Evolutionary conservation across 1,284 basidiomycete species (phyloP).

Genomic region (Cyathus olla): DNA sequence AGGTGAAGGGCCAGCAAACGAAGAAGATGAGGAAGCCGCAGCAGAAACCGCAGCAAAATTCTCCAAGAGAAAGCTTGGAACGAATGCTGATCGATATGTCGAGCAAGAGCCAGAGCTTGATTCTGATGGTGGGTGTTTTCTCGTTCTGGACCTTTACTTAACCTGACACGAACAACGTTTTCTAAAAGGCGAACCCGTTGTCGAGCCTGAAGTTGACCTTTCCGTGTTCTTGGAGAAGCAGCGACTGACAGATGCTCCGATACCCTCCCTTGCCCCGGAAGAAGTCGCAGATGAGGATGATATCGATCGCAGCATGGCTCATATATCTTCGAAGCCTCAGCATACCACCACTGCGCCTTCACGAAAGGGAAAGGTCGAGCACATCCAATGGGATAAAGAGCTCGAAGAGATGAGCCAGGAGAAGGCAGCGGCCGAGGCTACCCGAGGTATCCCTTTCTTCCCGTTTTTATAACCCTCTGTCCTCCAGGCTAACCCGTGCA

Average conservation of each 20-base stretch:
- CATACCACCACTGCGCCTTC: conserved; percentile 26
- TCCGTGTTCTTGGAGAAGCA: conserved; percentile 75
- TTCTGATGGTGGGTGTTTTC: conserved; percentile 66
- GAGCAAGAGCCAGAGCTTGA: conserved; percentile 74
- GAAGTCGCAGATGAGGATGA: conserved; percentile 70
- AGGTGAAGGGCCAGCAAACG: conserved; percentile 56
- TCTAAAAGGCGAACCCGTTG: conserved; percentile 69
- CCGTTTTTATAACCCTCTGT: not conserved
- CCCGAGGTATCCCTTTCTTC: conserved; percentile 65
- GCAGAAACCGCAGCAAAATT: conserved; percentile 63
- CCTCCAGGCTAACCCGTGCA: not conserved
- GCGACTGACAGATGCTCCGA: conserved; percentile 53
- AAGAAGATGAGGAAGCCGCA: conserved; percentile 58
- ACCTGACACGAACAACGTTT: not conserved
- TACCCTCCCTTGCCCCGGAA: conserved; percentile 37
- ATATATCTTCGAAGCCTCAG: conserved; percentile 49
- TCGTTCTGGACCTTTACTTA: not conserved
- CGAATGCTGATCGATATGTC: conserved; percentile 78
- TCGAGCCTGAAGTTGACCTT: conserved; percentile 81
- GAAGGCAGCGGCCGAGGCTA: conserved; percentile 78
- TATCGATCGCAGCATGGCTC: conserved; percentile 68
- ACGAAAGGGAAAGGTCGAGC: conserved; percentile 71
- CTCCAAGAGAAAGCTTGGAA: conserved; percentile 64
- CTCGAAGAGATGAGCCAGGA: conserved; percentile 74
- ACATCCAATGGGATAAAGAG: conserved; percentile 74